Evolutionary conservation across 805 yeast genomes (phyloP), one percentile per base, ranked within the genome.

Genomic region (Pichia sporocuriosa): DNA sequence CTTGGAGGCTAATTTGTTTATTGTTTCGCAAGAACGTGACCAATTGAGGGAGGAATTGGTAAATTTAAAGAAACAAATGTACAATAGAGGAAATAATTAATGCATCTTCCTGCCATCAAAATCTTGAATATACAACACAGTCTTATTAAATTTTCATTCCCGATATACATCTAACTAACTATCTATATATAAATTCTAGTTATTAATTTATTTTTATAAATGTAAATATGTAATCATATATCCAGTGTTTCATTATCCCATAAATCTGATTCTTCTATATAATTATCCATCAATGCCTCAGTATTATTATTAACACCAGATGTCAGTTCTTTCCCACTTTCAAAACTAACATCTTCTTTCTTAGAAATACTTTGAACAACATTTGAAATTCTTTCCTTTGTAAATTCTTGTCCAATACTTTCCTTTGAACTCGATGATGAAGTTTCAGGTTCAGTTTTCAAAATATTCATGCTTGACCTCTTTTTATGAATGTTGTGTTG

Each of bases 21-120:
- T 87, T 42, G 72, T 82, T 49, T 79, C 79, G 53, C 90, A 86
- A 62, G 96, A 87, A 62, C 73, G 94, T 49, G 93, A 87, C 55
- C 83, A 80, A 52, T 66, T 84, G 58, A 81, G 77, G 55, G 82
- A 77, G 19, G 79, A 71, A 44, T 74, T 79, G 13, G 57, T 76
- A 25, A 52, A 67, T 0, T 63, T 81, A 56, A 81, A 81, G 62
- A 82, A 81, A 57, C 75, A 74, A 51, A 61, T 81, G 45, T 57
- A 43, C 39, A 51, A 46, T 60, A 33, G 17, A 6, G 25, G 27
- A 13, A 41, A 37, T 26, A 11, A 33, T 25, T 15, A 30, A 13
- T 37, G 20, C 15, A 25, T n/a, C 23, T 30, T 16, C 6, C 19
- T 32, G 10, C 25, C 38, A 25, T 20, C 37, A 17, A n/a, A n/a